A percentile compares a stretch with the other conserved stretches of the same genome.
phyloP scores from a whole-genome alignment of 306 rosid genomes.

The Betula pendula region DNA sequence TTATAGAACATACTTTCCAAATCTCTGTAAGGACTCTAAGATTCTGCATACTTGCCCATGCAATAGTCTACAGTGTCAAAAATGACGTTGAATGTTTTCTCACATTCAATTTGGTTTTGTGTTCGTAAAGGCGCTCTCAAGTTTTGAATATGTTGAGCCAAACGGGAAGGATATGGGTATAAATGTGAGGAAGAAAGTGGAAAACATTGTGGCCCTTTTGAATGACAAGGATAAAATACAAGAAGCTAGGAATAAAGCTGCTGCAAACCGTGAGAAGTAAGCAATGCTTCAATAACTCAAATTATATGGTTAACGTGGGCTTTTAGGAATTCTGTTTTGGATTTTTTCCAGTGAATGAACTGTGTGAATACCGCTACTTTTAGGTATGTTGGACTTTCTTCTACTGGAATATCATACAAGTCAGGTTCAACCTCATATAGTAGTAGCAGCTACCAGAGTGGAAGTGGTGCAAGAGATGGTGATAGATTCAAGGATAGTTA shows the following conservation, averaged over 20 bases:
- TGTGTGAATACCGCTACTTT: conserved; percentile 29
- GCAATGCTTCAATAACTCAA: conserved; percentile 22
- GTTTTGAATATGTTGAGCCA: conserved; percentile 96
- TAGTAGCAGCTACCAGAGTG: conserved; percentile 64
- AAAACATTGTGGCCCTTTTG: conserved; percentile 70
- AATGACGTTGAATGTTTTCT: conserved; percentile 16
- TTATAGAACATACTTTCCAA: conserved; percentile 95
- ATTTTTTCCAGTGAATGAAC: conserved; percentile 10
- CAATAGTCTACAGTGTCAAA: conserved; percentile 28
- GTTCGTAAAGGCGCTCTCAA: conserved; percentile 74
- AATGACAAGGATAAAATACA: conserved; percentile 93
- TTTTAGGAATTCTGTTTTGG: conserved; percentile 23
- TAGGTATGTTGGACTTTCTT: conserved; percentile 95
- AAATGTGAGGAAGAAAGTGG: conserved; percentile 96
- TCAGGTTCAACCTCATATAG: conserved; percentile 63
- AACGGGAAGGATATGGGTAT: conserved; percentile 94
- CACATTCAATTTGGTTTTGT: conserved; percentile 31
- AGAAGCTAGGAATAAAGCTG: conserved; percentile 85
- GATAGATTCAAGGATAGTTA: conserved; percentile 59
- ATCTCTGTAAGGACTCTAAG: conserved; percentile 66
- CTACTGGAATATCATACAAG: conserved; percentile 78
- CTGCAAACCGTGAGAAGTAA: conserved; percentile 93
- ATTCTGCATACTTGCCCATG: conserved; percentile 14
- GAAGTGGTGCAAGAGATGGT: conserved; percentile 48
- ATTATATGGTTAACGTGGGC: conserved; percentile 25